Conservation (phyloP, 164 flowering plant species). For the Warburgia ugandensis region DNA sequence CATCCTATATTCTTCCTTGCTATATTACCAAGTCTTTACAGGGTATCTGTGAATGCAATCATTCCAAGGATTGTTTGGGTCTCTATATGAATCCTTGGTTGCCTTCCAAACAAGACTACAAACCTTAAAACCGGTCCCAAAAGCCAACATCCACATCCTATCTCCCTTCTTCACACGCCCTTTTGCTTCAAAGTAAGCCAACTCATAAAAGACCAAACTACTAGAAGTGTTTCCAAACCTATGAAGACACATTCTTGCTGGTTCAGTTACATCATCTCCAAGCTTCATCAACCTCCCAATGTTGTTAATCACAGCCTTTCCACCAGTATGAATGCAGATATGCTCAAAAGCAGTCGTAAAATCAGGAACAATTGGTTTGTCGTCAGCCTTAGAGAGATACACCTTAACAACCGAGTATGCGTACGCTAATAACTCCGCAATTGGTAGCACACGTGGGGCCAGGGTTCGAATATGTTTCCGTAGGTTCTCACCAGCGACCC, state of each 20-base stretch:
- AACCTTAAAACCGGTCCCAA: constrained; percentile 67
- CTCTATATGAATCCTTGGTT: constrained; percentile 22
- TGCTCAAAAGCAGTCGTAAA: constrained; percentile 48
- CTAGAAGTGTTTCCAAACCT: constrained; percentile 61
- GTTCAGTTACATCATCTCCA: constrained; percentile 37
- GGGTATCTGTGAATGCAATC: constrained; percentile 55
- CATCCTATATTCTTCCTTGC: no score
- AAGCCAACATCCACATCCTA: constrained; percentile 51
- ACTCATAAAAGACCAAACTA: constrained; percentile 53
- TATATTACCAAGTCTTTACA: constrained; percentile 17
- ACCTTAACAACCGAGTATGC: constrained; percentile 22
- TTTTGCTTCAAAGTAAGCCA: constrained; percentile 60
- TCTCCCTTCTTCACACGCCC: constrained; percentile 41
- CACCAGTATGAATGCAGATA: constrained; percentile 59
- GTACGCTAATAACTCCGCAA: constrained; percentile 29
- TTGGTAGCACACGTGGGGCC: constrained; percentile 42
- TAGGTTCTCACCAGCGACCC: constrained; percentile 38
- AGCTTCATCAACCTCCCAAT: constrained; percentile 34
- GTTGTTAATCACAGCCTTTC: constrained; percentile 56
- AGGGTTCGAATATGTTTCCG: constrained; percentile 28
- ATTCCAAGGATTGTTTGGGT: constrained; percentile 47
- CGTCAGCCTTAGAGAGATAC: constrained; percentile 13
- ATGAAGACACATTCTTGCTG: constrained; percentile 50
- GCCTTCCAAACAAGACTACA: constrained; percentile 47
- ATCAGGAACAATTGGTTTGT: constrained; percentile 38